These are phyloP conservation scores for Arthrobotrys pseudoclavata DNA, from an alignment of 2,329 filamentous ascomycete genomes.

Conservation along the genomic window DNA sequence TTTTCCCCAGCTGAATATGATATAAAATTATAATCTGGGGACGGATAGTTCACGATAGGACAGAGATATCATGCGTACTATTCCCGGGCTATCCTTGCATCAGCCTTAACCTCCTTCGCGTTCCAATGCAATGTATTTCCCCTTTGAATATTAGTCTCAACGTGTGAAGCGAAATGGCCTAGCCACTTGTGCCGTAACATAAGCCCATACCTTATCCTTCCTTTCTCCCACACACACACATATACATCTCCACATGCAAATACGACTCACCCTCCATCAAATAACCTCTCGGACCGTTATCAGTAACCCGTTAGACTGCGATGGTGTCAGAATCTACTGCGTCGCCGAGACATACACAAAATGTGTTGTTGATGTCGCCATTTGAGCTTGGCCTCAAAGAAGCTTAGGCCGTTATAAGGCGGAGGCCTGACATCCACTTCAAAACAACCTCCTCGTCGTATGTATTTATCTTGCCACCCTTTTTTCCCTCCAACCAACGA, in stretches of 20 bases:
- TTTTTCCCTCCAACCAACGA: constrained; percentile 21
- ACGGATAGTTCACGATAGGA: neutral
- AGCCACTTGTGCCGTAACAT: constrained; percentile 3
- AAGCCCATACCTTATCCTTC: constrained; percentile 14
- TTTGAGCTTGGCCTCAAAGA: constrained; percentile 42
- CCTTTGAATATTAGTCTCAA: constrained; percentile 23
- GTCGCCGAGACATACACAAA: constrained; percentile 15
- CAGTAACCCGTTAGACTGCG: constrained; percentile 19
- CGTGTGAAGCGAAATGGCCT: constrained; percentile 13
- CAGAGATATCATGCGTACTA: constrained; percentile 1
- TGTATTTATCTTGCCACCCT: neutral
- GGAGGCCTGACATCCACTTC: constrained; percentile 23
- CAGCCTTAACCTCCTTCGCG: constrained; percentile 3
- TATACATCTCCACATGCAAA: constrained; percentile 17
- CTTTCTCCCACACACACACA: constrained; percentile 2
- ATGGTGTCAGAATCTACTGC: constrained; percentile 27
- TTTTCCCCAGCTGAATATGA: neutral
- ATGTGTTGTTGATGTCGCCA: constrained; percentile 50
- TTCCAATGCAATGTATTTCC: constrained; percentile 12
- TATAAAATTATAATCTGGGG: neutral
- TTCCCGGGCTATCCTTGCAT: constrained; percentile 5
- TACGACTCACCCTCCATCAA: constrained; percentile 29
- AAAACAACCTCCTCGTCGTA: constrained; percentile 22
- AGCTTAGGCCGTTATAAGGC: constrained; percentile 24
- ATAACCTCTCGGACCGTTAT: constrained; percentile 22